Evolutionary conservation across 352 stramenopile species (phyloP).

Genomic region (Phytophthora europaea): DNA sequence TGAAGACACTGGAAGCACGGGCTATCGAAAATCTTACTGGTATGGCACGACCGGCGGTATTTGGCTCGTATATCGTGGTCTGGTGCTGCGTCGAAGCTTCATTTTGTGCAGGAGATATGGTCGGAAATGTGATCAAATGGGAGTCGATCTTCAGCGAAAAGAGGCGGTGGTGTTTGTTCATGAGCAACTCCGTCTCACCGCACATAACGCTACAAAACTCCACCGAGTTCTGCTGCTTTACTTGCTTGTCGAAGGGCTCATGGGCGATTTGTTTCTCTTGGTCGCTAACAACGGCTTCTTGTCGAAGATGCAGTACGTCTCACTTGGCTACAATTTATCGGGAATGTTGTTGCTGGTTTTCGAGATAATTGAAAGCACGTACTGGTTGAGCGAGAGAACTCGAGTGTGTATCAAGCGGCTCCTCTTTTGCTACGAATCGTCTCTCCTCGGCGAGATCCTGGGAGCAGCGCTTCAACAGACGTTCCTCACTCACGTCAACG

Average conservation of each 20-base stretch:
- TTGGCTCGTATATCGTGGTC: conserved; percentile 32
- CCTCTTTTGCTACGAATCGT: conserved; percentile 38
- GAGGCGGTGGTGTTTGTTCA: conserved; percentile 31
- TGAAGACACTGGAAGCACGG: conserved; percentile 10
- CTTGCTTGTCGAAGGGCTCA: not conserved
- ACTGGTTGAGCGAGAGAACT: conserved; percentile 9
- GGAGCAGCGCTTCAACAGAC: conserved; percentile 19
- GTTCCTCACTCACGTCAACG: conserved; percentile 32
- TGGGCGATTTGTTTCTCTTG: conserved; percentile 33
- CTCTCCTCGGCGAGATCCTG: conserved; percentile 15
- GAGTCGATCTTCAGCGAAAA: conserved; percentile 12
- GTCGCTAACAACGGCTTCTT: conserved; percentile 34
- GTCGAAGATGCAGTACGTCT: conserved; percentile 30
- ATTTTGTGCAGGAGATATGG: conserved; percentile 25
- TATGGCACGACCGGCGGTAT: conserved; percentile 12
- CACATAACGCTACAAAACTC: not conserved
- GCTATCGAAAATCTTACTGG: conserved; percentile 32
- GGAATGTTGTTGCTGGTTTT: conserved; percentile 37
- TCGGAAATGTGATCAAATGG: conserved; percentile 15
- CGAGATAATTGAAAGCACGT: conserved; percentile 34
- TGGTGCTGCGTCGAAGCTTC: conserved; percentile 30
- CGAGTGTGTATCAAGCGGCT: conserved; percentile 26
- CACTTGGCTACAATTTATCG: conserved; percentile 39
- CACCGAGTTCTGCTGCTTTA: not conserved
- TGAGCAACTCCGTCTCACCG: not conserved